phyloP scores from a whole-genome alignment of 2,329 filamentous ascomycete genomes.

The Colletotrichum destructivum region DNA sequence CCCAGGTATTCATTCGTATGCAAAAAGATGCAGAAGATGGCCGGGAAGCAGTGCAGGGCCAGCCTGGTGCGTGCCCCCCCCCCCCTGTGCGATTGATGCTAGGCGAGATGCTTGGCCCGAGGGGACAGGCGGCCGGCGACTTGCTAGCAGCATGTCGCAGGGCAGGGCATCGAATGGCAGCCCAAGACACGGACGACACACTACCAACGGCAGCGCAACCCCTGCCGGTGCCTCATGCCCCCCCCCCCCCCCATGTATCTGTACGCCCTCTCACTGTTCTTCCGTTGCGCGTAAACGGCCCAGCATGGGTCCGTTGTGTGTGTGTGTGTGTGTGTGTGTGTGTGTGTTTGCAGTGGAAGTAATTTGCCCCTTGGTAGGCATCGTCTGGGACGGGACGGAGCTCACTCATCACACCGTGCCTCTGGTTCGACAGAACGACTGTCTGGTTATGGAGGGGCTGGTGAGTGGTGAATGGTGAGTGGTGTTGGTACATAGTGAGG shows the following conservation, averaged over 20 bases:
- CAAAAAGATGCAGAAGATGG: conserved; percentile 10
- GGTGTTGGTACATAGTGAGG: not conserved
- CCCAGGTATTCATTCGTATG: not conserved
- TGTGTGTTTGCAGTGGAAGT: not conserved
- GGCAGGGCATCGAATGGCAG: conserved; percentile 40
- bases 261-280: conserved; percentile 20
- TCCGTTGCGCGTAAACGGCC: conserved; percentile 20
- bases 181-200: conserved; percentile 42
- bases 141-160: conserved; percentile 17
- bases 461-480: no score
- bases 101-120: conserved; percentile 14
- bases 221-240: conserved; percentile 28
- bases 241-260: not conserved
- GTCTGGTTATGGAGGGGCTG: not conserved
- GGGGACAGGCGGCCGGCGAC: conserved; percentile 8
- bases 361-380: not conserved
- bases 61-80: conserved; percentile 7
- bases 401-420: conserved; percentile 23
- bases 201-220: conserved; percentile 31
- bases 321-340: not conserved
- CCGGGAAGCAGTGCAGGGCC: conserved; percentile 9
- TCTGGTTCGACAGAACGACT: not conserved
- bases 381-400: conserved; percentile 7
- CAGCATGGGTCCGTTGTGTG: conserved; percentile 12
- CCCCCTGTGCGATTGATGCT: not conserved